Conservation (phyloP, 108 stramenopile genomes). For the Nannochloropsis gaditana region DNA sequence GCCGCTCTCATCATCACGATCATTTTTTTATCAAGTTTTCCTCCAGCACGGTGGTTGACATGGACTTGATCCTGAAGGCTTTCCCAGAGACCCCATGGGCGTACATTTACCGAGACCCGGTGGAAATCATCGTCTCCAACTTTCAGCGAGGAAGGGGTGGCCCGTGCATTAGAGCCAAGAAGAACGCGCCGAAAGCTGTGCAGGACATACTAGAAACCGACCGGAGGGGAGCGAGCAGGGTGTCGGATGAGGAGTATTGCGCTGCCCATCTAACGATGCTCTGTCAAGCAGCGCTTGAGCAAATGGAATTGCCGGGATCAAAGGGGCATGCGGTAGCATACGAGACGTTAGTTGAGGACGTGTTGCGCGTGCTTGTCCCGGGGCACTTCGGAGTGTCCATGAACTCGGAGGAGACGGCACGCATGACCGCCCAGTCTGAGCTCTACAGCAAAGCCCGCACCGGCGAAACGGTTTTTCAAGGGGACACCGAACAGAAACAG, state of each 20-base stretch:
- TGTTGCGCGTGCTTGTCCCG: slow-evolving; percentile 27
- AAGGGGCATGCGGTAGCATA: slow-evolving; percentile 43
- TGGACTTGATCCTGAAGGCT: slow-evolving; percentile 52
- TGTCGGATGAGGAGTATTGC: slow-evolving; percentile 44
- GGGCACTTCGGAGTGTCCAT: slow-evolving; percentile 16
- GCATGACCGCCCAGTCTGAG: slow-evolving; percentile 3
- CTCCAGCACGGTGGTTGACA: slow-evolving; percentile 36
- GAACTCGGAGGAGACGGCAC: neutral
- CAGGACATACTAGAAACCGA: neutral
- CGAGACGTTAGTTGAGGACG: slow-evolving; percentile 31
- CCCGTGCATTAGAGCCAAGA: slow-evolving; percentile 42
- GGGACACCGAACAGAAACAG: slow-evolving; percentile 33
- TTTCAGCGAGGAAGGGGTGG: slow-evolving; percentile 29
- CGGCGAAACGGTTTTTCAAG: slow-evolving; percentile 18
- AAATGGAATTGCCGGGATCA: neutral
- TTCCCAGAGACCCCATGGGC: slow-evolving; percentile 87
- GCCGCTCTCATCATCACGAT: slow-evolving; percentile 50
- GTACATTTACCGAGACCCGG: slow-evolving; percentile 85
- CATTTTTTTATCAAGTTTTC: slow-evolving; percentile 90
- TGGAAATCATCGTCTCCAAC: slow-evolving; percentile 71
- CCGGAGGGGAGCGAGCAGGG: slow-evolving; percentile 10
- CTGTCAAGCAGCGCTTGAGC: slow-evolving; percentile 21
- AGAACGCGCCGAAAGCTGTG: slow-evolving; percentile 34
- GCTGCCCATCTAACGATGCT: slow-evolving; percentile 50
- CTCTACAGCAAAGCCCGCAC: slow-evolving; percentile 30